These are phyloP conservation scores for Penicillium pancosmium DNA, from an alignment of 495 filamentous ascomycete species.

Conservation along the genomic window DNA sequence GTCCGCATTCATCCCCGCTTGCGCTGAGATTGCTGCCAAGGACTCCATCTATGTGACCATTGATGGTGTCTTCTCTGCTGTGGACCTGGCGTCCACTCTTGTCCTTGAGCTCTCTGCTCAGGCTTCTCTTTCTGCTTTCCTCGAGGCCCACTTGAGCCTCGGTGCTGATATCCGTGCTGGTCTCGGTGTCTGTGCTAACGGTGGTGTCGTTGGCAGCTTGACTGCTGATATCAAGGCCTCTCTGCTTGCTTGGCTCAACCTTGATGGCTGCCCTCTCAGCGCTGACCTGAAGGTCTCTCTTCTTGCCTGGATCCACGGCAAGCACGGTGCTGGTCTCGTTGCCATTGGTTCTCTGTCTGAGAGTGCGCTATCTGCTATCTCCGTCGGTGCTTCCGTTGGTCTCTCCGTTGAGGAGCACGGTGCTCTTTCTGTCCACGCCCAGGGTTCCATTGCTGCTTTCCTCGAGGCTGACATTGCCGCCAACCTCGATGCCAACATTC, in stretches of 20 bases:
- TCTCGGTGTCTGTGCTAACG: slow-evolving; percentile 41
- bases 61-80: slow-evolving; percentile 43
- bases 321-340: slow-evolving; percentile 33
- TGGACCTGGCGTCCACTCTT: slow-evolving; percentile 32
- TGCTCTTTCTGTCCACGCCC: slow-evolving; percentile 31
- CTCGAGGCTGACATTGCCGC: slow-evolving; percentile 34
- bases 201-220: slow-evolving; percentile 39
- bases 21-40: slow-evolving; percentile 41
- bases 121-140: slow-evolving; percentile 35
- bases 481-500: slow-evolving; percentile 34
- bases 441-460: slow-evolving; percentile 41
- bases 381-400: slow-evolving; percentile 40
- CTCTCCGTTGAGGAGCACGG: slow-evolving; percentile 37
- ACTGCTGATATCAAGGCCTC: slow-evolving; percentile 38
- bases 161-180: slow-evolving; percentile 37
- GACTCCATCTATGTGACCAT: slow-evolving; percentile 42
- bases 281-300: slow-evolving; percentile 36
- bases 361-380: slow-evolving; percentile 37
- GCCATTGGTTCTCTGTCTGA: slow-evolving; percentile 32
- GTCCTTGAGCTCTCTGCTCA: slow-evolving; percentile 38
- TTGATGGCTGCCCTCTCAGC: slow-evolving; percentile 34
- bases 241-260: slow-evolving; percentile 37
- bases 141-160: slow-evolving; percentile 28
- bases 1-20: slow-evolving; percentile 40
- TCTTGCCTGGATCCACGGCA: slow-evolving; percentile 40